A percentile compares a stretch with the other conserved stretches of the same genome.
These are phyloP conservation scores for Bruguiera sexangula DNA, from an alignment of 345 rosid species.

Conservation along the genomic window DNA sequence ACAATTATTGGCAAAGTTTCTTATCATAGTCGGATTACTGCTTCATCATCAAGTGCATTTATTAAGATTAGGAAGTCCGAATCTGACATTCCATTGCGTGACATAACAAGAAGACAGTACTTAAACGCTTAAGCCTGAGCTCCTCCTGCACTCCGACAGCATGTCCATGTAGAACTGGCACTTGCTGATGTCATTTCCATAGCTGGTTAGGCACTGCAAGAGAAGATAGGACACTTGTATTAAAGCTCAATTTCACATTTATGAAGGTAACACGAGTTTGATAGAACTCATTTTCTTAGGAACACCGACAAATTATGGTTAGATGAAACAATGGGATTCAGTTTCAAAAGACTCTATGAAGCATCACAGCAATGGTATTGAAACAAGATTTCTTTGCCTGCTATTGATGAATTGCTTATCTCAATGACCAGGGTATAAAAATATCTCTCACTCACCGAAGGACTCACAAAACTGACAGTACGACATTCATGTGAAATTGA, in stretches of 20 bases:
- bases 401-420: too few relatives aligned
- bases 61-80: not conserved
- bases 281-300: too few relatives aligned
- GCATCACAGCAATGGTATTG: too few relatives aligned
- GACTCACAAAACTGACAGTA: too few relatives aligned
- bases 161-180: slow-evolving; percentile 99
- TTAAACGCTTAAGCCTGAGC: slow-evolving; percentile 59
- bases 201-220: slow-evolving; percentile 73
- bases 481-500: too few relatives aligned
- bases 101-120: not conserved
- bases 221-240: not conserved
- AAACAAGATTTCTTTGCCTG: too few relatives aligned
- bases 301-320: too few relatives aligned
- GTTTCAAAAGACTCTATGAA: too few relatives aligned
- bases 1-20: not conserved
- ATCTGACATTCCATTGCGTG: not conserved
- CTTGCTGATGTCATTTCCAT: slow-evolving; percentile 81
- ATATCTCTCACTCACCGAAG: too few relatives aligned
- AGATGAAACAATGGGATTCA: too few relatives aligned
- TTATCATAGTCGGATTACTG: not conserved
- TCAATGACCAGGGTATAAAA: too few relatives aligned
- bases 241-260: not conserved
- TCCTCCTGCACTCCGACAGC: slow-evolving; percentile 88
- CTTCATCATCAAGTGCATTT: not conserved
- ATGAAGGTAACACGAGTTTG: too few relatives aligned